These are phyloP conservation scores for Triticum monococcum DNA, from an alignment of 176 grass and related monocot species.

Conservation along the genomic window DNA sequence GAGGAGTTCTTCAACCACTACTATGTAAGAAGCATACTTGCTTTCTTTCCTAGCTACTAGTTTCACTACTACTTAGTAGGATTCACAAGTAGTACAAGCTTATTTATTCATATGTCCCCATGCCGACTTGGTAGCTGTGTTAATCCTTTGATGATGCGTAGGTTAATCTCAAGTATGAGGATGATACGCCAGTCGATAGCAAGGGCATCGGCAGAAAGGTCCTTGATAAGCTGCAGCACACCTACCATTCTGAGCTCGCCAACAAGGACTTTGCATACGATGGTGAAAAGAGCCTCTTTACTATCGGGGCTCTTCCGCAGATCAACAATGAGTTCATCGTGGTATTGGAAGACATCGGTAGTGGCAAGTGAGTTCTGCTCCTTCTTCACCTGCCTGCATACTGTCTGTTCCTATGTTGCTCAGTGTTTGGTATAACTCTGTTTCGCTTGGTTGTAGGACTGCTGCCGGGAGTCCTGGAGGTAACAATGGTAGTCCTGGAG, in stretches of 20 bases:
- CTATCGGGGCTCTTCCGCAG: conserved; percentile 58
- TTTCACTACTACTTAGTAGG: background rate
- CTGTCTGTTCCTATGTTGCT: background rate
- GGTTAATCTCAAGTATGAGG: conserved; percentile 71
- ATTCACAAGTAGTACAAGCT: background rate
- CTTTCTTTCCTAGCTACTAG: background rate
- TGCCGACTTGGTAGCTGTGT: background rate
- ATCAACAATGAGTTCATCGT: conserved; percentile 57
- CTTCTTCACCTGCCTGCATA: background rate
- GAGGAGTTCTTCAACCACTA: conserved; percentile 77
- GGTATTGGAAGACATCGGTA: conserved; percentile 46
- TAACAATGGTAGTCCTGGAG: conserved; percentile 42
- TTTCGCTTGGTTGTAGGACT: conserved; percentile 31
- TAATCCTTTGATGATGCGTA: conserved; percentile 7
- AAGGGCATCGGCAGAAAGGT: conserved; percentile 67
- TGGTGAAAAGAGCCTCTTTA: conserved; percentile 65
- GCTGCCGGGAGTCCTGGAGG: conserved; percentile 42
- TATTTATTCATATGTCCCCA: background rate
- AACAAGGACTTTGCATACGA: conserved; percentile 70
- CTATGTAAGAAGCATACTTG: conserved; percentile 51
- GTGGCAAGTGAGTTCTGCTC: conserved; percentile 42
- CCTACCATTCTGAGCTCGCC: conserved; percentile 46
- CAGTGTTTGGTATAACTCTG: background rate
- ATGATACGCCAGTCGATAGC: conserved; percentile 41
- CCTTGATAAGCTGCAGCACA: conserved; percentile 59